Base-by-base conservation (phyloP, 2,329 filamentous ascomycete species). In the Ceratocystis diversiconidia region DNA sequence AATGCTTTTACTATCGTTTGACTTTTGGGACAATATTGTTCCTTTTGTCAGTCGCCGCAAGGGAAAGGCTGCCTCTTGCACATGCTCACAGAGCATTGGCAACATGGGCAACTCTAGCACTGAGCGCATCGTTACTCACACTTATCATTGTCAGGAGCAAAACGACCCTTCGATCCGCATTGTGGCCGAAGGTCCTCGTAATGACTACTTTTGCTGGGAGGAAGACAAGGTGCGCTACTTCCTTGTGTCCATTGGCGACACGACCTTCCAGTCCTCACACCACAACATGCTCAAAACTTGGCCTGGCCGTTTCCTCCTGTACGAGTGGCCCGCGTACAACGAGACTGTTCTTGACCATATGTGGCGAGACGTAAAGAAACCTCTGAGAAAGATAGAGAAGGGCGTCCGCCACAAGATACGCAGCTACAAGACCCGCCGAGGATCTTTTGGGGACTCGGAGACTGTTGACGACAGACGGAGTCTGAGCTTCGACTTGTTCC, bases 201-300 rank as follows among this genome's bases (percentile, higher is more conserved):
- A 67, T 25, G 60, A 67, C 19, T 65, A 65, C 50, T 67, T 65
- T 30, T 65, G 63, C 41, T 67, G 66, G 60, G 63, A 67, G 25
- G 66, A 67, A 60, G 66, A 67, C 60, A 62, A 59, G 12, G 66
- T 67, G 17, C 60, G 66, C 30, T 67, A 65, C 44, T 67, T 67
- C 36, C 44, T 65, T 2, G 66, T 67, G 36, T 55, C 60, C 10
- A 61, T 67, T 41, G 63, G 63, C 5, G 63, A 65, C 55, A 63
- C 63, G 1, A 65, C 63, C n/a, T 65, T 67, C 36, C 59, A 67
- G 59, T 62, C 63, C 5, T 67, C 66, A 19, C 63, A 65, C 17
- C 41, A 65, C 59, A 63, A 50, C 6, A 52, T 67, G 28, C 46
- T 62, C n/a, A 62, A 60, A 50, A 65, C 63, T 1, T 67, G 63